Evolutionary conservation across 2,329 filamentous ascomycete species (phyloP), one percentile per base, ranked within the genome.

Genomic region (Monosporascus sp.): DNA sequence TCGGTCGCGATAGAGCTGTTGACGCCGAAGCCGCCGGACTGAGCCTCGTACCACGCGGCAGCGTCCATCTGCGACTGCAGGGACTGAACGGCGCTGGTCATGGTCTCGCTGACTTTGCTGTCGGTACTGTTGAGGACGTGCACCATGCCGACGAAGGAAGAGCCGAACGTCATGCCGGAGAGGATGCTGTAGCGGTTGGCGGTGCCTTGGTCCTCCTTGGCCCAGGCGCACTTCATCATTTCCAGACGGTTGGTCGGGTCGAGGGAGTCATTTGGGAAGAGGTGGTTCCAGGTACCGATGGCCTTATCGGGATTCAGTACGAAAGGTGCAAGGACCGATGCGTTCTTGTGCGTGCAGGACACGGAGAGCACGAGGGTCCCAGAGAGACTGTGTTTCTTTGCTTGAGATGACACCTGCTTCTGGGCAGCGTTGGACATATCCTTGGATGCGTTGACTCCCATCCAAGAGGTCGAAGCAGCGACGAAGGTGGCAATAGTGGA

Each of bases 141-240:
- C 31, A 59, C 57, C 55, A 57, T 57, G 38, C 57, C 57, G 8
- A 59, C 55, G 38, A 59, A 59, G 47, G 52, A 55, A n/a, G 57
- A 59, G 9, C 56, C 57, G 38, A 55, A 59, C 6, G 57, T 57
- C 41, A 53, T 51, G 31, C 55, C 56, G n/a, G 56, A 59, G 45
- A 59, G 49, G 34, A 59, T 59, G 44, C 45, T 50, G 48, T 55
- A 59, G 45, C 47, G 50, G 19, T 52, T 22, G 14, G n/a, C 38
- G 19, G 38, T 49, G 41, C 27, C 27, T 31, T 31, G 27, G 27
- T 31, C 27, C 27, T 31, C 27, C 27, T 5, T 31, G 27, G 27
- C 27, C 1, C 3, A 31, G 27, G 27, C 27, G 27, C 27, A 31
- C 27, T 5, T 31, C 27, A 31, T 11, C 27, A 31, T 31, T 31